Conservation (phyloP, 371 early-diverging fungal genomes). For the Fennellomyces sp. region DNA sequence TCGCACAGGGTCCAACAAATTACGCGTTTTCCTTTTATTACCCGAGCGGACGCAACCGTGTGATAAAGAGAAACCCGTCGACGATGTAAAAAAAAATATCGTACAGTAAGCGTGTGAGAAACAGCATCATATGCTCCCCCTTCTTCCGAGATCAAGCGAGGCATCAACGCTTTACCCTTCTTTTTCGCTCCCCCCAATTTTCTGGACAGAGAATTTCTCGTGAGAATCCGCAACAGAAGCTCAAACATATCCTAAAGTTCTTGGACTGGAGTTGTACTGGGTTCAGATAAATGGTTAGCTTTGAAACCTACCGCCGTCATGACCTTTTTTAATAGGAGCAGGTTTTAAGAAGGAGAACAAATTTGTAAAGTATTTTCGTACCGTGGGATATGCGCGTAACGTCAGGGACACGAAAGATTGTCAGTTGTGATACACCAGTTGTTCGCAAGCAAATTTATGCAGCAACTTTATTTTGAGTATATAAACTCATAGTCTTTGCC, state of each 20-base stretch:
- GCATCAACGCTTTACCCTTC: too few relatives aligned
- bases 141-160: neutral
- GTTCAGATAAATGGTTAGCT: neutral
- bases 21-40: neutral
- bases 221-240: neutral
- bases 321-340: neutral
- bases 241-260: neutral
- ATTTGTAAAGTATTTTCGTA: neutral
- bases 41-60: neutral
- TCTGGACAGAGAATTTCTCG: neutral
- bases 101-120: neutral
- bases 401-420: neutral
- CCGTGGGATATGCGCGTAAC: constrained; percentile 3
- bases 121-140: neutral
- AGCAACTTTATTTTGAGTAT: constrained; percentile 3
- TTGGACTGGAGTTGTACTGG: constrained; percentile 2
- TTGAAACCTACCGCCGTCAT: neutral
- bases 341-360: neutral
- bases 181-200: neutral
- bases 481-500: neutral
- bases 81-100: neutral
- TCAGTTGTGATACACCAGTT: neutral
- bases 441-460: neutral
- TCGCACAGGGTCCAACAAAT: neutral
- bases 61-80: neutral